Base-by-base conservation (phyloP, 2,329 filamentous ascomycete species). In the Penicillium sp. region DNA sequence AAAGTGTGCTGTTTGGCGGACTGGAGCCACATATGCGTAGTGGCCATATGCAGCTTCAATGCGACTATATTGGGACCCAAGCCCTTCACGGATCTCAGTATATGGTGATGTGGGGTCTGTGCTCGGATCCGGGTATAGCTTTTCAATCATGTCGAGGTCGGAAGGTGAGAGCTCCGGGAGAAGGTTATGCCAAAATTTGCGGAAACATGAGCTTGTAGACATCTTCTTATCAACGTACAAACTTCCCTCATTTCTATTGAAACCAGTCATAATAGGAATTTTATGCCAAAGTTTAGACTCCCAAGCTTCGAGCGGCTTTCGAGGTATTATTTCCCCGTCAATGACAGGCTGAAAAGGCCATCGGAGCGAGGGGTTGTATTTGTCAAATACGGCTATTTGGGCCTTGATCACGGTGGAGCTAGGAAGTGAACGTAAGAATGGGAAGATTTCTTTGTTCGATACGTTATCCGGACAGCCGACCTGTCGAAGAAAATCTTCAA, bases 271-370 rank as follows among this genome's bases (percentile, higher is more conserved):
- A 47, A 90, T 79, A 11, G 85, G 83, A 14, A 87, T 75, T 57
- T 77, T 77, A 60, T 86, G 76, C 66, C 79, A 82, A n/a, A 73
- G 69, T 0, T 79, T 76, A 1, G 78, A 71, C 23, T 75, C 66
- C 84, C 83, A 87, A 16, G 80, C 77, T 16, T 78, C 73, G 13
- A 87, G 76, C 2, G 87, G 87, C 8, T 81, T 71, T 26, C 79
- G 75, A 2, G 80, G 77, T 49, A 90, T 83, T 10, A 86, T 69
- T 11, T 81, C 79, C 4, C 81, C 80, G 64, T 88, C 86, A 51
- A 90, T 81, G 40, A 86, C 83, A 10, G 87, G 87, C 62, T 89
- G 87, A 73, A 89, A 91, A 1, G 88, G 77, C 77, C 77, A 81
- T 34, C 74, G 67, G 0, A 79, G 62, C 10, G 73, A 77, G 0